phyloP scores from a whole-genome alignment of 2,329 filamentous ascomycete genomes.

The Didymella keratinophila region DNA sequence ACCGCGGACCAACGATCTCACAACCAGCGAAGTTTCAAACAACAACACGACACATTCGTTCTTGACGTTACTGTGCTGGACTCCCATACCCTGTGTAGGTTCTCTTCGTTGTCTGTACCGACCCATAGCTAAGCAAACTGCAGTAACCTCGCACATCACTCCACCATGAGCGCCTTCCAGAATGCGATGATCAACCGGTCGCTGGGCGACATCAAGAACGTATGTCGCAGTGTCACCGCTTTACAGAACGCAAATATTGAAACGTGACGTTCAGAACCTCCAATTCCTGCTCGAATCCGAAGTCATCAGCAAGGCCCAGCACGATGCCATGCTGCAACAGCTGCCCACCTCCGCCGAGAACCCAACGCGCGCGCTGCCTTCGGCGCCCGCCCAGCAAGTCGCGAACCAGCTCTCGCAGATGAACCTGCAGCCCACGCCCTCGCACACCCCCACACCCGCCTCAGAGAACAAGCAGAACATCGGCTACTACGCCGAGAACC shows the following conservation, averaged over 20 bases:
- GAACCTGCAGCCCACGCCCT: slow-evolving; percentile 40
- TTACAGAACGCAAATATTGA: slow-evolving; percentile 2
- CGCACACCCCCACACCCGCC: slow-evolving; percentile 24
- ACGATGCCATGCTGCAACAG: slow-evolving; percentile 75
- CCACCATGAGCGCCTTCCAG: slow-evolving; percentile 53
- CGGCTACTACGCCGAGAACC: slow-evolving; percentile 51
- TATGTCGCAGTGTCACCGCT: slow-evolving; percentile 53
- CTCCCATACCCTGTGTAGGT: slow-evolving; percentile 5
- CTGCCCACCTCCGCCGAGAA: slow-evolving; percentile 77
- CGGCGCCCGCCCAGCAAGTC: slow-evolving; percentile 42
- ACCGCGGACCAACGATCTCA: slow-evolving; percentile 14
- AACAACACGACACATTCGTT: slow-evolving; percentile 12
- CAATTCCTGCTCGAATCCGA: slow-evolving; percentile 86
- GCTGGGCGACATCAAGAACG: slow-evolving; percentile 85
- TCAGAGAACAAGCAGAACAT: slow-evolving; percentile 52
- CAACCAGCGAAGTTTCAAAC: slow-evolving; percentile 15
- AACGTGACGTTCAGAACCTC: slow-evolving; percentile 71
- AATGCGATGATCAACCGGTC: slow-evolving; percentile 79
- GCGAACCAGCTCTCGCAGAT: slow-evolving; percentile 46
- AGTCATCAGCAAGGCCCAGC: slow-evolving; percentile 76
- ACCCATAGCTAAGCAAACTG: not conserved
- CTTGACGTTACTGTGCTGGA: not conserved
- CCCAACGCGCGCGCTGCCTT: slow-evolving; percentile 56
- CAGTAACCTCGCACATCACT: slow-evolving; percentile 1
- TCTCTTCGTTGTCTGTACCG: not conserved